Evolutionary conservation across 176 grass and related monocot species (phyloP), one percentile per base, ranked within the genome.

Genomic region (Aegilops tauschii): DNA sequence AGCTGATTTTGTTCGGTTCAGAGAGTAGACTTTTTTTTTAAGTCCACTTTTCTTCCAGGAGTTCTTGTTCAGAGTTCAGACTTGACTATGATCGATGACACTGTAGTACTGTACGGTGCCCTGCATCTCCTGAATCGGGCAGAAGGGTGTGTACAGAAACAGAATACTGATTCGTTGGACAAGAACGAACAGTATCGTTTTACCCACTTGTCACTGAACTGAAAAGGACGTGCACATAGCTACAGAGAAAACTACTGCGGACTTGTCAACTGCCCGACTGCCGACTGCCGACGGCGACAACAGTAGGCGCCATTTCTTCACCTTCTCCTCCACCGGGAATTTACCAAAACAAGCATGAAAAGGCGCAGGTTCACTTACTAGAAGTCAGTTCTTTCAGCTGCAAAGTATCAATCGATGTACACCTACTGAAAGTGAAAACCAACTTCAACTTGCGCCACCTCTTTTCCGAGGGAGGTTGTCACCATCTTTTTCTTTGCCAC

Each of bases 191-290:
- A 6, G 7, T 25, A 47, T 47, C 44, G 4, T 47, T 47, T 47
- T 47, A 47, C 44, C 44, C 21, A 50, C 36, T 70, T 79, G 28
- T 35, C 14, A 8, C 47, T 50, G 62, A 61, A 80, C 18, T 71
- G 69, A 72, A 71, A 71, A 71, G 4, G 68, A 40, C 68, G 37
- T 12, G 9, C 10, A 76, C 31, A 16, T n/a, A 18, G 4, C 5
- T 54, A 49, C 36, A 37, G 36, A 37, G 36, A 37, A 37, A 37
- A 37, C 36, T 37, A 37, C 36, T 37, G 1, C 36, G 36, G 36
- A 44, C 16, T 54, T 21, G 69, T 87, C 59, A 66, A 66, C 82
- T 67, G 76, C 40, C n/a, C 59, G 56, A 65, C 81, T 66, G 76
- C 71, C 23, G 70, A 69, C n/a, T 80, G 31, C 45, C 34, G 12